Evolutionary conservation across 2,329 filamentous ascomycete species (phyloP), one percentile per base, ranked within the genome.

Genomic region (Fusarium falciforme): DNA sequence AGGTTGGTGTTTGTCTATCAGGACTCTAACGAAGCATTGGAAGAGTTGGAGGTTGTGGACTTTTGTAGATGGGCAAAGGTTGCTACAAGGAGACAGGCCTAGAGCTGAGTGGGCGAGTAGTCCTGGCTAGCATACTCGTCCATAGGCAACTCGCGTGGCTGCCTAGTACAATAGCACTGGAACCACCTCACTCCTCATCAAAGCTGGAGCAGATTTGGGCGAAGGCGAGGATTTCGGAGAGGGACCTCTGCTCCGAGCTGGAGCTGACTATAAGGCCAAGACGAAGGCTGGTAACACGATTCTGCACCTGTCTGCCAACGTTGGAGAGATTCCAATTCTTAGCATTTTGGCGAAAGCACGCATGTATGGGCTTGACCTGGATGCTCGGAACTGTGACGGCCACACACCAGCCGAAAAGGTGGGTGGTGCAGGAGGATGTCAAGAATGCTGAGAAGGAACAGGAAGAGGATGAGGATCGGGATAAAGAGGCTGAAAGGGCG

Each of bases 21-120:
- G 12, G 11, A 22, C 10, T 2, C 5, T 11, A 8, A 9, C 2
- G 14, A 22, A 8, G 17, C 1, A 25, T 27, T 20, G 49, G 12
- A 49, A 35, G 52, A 59, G 55, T 17, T 61, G 33, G 57, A 71
- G 25, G 42, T 59, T 8, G 40, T 71, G 11, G 57, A 70, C 5
- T 71, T 71, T 31, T 55, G 40, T 22, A 17, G n/a, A 9, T 38
- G 57, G 11, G n/a, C 20, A n/a, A 20, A 20, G 27, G 47, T 54
- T 54, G 47, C 17, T 54, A n/a, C 29, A 5, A 52, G 17, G 47
- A 20, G 17, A 2, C 2, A 29, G 2, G 27, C 4, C 11, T 54
- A 31, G 27, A 12, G 27, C 0, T 31, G 16, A n/a, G 47, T 27
- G 42, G 42, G 22, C 8, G 3, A 47, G 42, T 25, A 47, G 22